Base-by-base conservation (phyloP, 2,329 filamentous ascomycete species). In the Penicillium sclerotiorum region DNA sequence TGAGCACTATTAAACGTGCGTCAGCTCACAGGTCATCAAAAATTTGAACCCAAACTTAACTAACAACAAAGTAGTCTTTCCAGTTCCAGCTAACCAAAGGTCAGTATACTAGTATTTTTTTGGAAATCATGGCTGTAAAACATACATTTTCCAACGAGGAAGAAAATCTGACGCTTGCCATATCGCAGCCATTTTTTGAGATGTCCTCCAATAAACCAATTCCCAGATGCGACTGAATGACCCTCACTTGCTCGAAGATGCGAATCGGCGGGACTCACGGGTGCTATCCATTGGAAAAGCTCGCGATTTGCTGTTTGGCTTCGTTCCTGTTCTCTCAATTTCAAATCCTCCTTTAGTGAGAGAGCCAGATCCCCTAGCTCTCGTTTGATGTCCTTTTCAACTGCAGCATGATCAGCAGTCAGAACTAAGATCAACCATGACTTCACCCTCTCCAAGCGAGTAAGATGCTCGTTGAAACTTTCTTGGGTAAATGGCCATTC, bases 351-450 rank as follows among this genome's bases (percentile, higher is more conserved):
- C 4, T 37, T 55, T 27, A 60, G 21, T 15, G 42, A 48, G 2
- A 27, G 50, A 8, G 58, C 36, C 30, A 59, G 15, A 20, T 27
- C 44, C 20, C 41, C 49, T 20, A 60, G 49, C 18, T 60, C 58
- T 9, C 43, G 43, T 13, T 60, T 52, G 8, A 59, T 22, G 13
- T 52, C 56, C 30, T 44, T 39, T n/a, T 59, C 51, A 5, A 44
- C 45, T 1, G 53, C 45, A 4, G 45, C 49, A 32, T 54, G 49
- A 17, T 60, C 58, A n/a, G 56, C 47, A 7, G 43, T 59, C n/a
- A 60, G 50, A 21, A 60, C 58, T 30, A 60, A 44, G 18, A 59
- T 57, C 43, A 60, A 50, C 58, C 58, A 60, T 4, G 58, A 59
- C 25, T 60, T 60, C 22, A 60, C 56, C 25, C 58, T 46, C 45